phyloP scores from a whole-genome alignment of 2,329 filamentous ascomycete genomes.

The Epichloe glyceriae region DNA sequence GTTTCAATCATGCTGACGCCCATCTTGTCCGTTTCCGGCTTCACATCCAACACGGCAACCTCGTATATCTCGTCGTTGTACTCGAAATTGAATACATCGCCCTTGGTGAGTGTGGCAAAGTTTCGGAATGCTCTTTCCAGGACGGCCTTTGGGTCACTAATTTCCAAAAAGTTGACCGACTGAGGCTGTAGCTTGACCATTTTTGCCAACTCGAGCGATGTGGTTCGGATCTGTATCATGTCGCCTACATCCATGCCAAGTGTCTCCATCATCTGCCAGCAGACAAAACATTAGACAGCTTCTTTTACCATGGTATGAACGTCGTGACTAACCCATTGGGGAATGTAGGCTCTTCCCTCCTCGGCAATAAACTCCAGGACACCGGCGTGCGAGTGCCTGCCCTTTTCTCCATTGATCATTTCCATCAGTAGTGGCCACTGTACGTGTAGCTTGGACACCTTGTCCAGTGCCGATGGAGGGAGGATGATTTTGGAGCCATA shows the following conservation, averaged over 20 bases:
- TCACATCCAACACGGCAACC: constrained; percentile 86
- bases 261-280: constrained; percentile 74
- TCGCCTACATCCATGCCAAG: constrained; percentile 83
- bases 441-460: constrained; percentile 88
- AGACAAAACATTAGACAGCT: not conserved
- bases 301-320: not conserved
- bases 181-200: constrained; percentile 97
- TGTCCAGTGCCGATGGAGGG: constrained; percentile 91
- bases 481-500: constrained; percentile 97
- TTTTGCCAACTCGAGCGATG: constrained; percentile 76
- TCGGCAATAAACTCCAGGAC: constrained; percentile 96
- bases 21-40: constrained; percentile 70
- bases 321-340: constrained; percentile 62
- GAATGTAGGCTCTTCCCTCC: constrained; percentile 90
- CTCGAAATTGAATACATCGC: constrained; percentile 88
- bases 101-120: constrained; percentile 85
- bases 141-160: constrained; percentile 92
- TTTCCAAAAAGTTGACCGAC: constrained; percentile 85
- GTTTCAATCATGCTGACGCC: constrained; percentile 93
- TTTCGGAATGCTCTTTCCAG: constrained; percentile 93
- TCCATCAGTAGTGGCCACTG: constrained; percentile 97
- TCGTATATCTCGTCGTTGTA: constrained; percentile 94
- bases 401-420: constrained; percentile 75
- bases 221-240: constrained; percentile 88
- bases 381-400: constrained; percentile 77